phyloP scores from a whole-genome alignment of 331 rosid genomes.

The Quercus phellos region DNA sequence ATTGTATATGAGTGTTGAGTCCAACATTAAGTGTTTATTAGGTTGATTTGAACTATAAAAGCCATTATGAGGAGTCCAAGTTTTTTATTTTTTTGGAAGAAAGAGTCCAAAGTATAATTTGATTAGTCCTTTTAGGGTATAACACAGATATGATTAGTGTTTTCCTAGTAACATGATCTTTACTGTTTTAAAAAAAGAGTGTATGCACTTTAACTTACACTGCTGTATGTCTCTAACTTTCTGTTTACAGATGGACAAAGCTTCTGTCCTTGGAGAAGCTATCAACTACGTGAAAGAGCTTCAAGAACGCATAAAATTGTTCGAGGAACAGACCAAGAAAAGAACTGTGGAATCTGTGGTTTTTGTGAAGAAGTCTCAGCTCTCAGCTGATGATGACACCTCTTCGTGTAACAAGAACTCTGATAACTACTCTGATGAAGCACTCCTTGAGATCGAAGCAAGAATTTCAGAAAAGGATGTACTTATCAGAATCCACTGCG shows the following conservation, averaged over 20 bases:
- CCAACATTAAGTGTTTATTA: no score
- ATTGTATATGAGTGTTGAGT: no score
- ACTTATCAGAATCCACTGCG: constrained; percentile 53
- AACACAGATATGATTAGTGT: no score
- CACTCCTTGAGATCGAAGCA: constrained; percentile 55
- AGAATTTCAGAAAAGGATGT: constrained; percentile 60
- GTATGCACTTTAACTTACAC: not conserved
- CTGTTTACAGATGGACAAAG: constrained; percentile 60
- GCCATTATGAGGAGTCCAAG: no score
- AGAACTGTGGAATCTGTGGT: constrained; percentile 44
- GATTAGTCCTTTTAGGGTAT: no score
- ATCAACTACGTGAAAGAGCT: constrained; percentile 64
- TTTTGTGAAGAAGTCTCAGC: constrained; percentile 32
- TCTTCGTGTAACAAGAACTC: constrained; percentile 51
- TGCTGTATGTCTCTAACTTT: no score
- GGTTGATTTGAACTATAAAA: no score
- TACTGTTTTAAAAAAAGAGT: no score
- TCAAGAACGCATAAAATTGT: constrained; percentile 39
- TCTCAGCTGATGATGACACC: constrained; percentile 30
- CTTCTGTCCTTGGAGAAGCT: constrained; percentile 65
- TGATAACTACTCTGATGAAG: constrained; percentile 11
- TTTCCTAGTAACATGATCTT: no score
- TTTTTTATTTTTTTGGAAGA: no score
- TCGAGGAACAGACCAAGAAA: constrained; percentile 51
- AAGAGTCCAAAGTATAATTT: no score